phyloP scores from a whole-genome alignment of 805 yeast species.

The Zygosaccharomyces kombuchaensis region DNA sequence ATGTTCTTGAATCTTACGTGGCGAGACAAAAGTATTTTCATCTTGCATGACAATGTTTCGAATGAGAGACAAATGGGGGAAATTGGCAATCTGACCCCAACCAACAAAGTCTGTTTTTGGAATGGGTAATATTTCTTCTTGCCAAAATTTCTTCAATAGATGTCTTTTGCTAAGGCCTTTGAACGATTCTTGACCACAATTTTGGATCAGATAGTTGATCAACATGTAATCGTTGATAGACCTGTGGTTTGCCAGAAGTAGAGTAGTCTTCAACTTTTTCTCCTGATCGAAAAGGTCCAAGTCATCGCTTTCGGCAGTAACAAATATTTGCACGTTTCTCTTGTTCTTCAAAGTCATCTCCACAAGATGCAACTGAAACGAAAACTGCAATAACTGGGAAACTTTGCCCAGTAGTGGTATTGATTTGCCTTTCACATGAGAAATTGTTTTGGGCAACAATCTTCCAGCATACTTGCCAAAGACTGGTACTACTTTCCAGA shows the following conservation, averaged over 20 bases:
- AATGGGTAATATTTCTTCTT: constrained; percentile 9
- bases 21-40: constrained; percentile 57
- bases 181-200: constrained; percentile 21
- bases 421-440: background rate
- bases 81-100: constrained; percentile 63
- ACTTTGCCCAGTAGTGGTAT: constrained; percentile 16
- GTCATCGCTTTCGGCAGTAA: constrained; percentile 25
- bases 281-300: constrained; percentile 13
- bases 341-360: constrained; percentile 21
- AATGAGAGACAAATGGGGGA: constrained; percentile 51
- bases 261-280: constrained; percentile 18
- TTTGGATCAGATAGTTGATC: constrained; percentile 37
- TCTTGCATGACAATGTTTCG: constrained; percentile 50
- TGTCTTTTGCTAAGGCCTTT: constrained; percentile 5
- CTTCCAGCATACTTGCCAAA: constrained; percentile 16
- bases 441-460: constrained; percentile 4
- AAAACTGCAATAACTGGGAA: constrained; percentile 11
- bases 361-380: constrained; percentile 19
- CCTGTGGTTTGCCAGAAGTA: constrained; percentile 50
- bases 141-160: constrained; percentile 14
- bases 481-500: constrained; percentile 20
- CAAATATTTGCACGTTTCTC: constrained; percentile 21
- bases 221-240: constrained; percentile 64
- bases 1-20: constrained; percentile 36
- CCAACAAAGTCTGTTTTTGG: constrained; percentile 58